Base-by-base conservation (phyloP, 2,329 filamentous ascomycete species). In the Diaporthe longicolla region DNA sequence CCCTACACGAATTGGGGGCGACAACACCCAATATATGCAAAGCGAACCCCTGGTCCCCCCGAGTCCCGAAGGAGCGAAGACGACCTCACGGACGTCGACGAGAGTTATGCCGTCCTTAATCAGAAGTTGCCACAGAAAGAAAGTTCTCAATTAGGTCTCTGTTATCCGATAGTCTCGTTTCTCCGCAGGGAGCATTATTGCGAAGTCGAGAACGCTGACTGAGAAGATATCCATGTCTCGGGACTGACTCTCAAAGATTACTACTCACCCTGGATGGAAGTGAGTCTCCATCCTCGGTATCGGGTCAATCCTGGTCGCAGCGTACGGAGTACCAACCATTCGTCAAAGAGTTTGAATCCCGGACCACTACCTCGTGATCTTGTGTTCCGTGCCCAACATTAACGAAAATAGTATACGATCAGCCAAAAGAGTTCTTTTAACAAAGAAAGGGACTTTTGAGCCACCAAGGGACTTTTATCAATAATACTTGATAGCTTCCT, bases 21-120 rank as follows among this genome's bases (percentile, higher is more conserved):
- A 37, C 63, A 66, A 52, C 43, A 37, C 35, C 35, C 45, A 66
- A 66, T 66, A 35, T 66, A 66, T 52, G 10, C 61, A 66, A 52
- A 35, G 45, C 61, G 61, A n/a, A 8, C 43, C 61, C 61, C 29
- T 66, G 45, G 29, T 15, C 13, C 19, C 7, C 29, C 43, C 43
- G 43, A 37, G 32, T 10, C 32, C 45, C 32, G 29, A 52, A 26
- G 26, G 26, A 37, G 45, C 10, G 45, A 26, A 21, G 13, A 24
- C 29, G 45, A 52, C 63, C 29, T 52, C 63, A 66, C 45, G 63
- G 45, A 21, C 13, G 8, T 21, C 45, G 45, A 66, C 21, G 15
- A 37, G 43, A 66, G 24, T 66, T 52, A 66, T 66, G 63, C 63
- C 45, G 45, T 66, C 45, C 29, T 52, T 48, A 40, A 52, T 37